phyloP scores from a whole-genome alignment of 495 filamentous ascomycete species.

The Hypoxylon cercidicola region DNA sequence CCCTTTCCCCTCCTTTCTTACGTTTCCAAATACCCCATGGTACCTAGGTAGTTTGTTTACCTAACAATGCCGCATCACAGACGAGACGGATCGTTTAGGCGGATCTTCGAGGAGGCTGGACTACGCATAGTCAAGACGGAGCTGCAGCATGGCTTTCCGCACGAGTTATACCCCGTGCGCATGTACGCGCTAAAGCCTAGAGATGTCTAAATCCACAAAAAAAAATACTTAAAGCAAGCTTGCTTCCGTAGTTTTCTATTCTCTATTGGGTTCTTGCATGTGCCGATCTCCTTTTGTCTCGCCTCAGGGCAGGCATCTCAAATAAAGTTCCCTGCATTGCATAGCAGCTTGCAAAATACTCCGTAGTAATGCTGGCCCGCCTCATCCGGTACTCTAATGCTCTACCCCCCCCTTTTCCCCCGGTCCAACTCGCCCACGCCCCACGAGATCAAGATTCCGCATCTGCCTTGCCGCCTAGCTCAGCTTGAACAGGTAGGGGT shows the following conservation, averaged over 20 bases:
- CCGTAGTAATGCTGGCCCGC: not conserved
- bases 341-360: not conserved
- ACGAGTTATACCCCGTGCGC: slow-evolving; percentile 71
- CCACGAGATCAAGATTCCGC: not conserved
- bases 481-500: slow-evolving; percentile 67
- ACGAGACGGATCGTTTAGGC: slow-evolving; percentile 74
- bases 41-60: no score
- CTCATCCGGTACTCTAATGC: not conserved
- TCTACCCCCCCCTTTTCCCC: not conserved
- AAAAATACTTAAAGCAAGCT: slow-evolving; percentile 1
- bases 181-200: slow-evolving; percentile 71
- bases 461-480: slow-evolving; percentile 9
- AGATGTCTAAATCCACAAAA: slow-evolving; percentile 16
- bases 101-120: slow-evolving; percentile 74
- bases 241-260: no score
- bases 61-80: slow-evolving; percentile 46
- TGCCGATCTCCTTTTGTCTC: no score
- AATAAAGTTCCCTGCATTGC: no score
- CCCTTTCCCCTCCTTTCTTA: no score
- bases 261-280: no score
- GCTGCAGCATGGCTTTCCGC: slow-evolving; percentile 78
- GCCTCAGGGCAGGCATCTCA: no score
- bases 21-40: no score
- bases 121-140: slow-evolving; percentile 75
- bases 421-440: not conserved